phyloP scores from a whole-genome alignment of 2,329 filamentous ascomycete genomes.

The Exophiala alcalophila region DNA sequence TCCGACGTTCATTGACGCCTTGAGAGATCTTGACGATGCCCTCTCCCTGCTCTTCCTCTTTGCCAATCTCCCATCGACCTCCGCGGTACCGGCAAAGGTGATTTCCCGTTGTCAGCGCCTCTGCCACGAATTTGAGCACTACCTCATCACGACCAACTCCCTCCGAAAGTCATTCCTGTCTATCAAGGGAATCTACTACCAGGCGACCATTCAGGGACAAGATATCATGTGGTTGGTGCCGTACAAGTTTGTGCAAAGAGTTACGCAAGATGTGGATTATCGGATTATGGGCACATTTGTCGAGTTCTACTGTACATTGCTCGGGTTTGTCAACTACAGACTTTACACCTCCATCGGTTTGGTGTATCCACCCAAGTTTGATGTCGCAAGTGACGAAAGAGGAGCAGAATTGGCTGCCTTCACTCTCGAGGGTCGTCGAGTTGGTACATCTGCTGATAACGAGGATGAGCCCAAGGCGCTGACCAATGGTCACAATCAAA shows the following conservation, averaged over 20 bases:
- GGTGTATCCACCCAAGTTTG: constrained; percentile 94
- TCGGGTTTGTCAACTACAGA: constrained; percentile 94
- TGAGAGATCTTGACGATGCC: constrained; percentile 93
- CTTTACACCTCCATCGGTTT: constrained; percentile 88
- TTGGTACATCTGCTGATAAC: constrained; percentile 48
- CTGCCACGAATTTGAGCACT: constrained; percentile 95
- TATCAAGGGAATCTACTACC: constrained; percentile 99
- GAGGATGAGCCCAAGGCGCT: constrained; percentile 54
- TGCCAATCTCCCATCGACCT: constrained; percentile 88
- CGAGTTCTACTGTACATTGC: constrained; percentile 95
- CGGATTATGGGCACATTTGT: constrained; percentile 99
- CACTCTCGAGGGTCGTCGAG: constrained; percentile 74
- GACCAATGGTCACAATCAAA: constrained; percentile 47
- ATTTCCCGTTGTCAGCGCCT: constrained; percentile 91
- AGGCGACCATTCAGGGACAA: constrained; percentile 94
- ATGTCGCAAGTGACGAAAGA: constrained; percentile 78
- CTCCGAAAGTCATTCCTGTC: constrained; percentile 94
- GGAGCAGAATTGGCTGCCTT: constrained; percentile 89
- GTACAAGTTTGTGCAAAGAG: constrained; percentile 94
- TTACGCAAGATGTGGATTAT: constrained; percentile 93
- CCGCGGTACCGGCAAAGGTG: constrained; percentile 88
- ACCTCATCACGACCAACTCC: constrained; percentile 86
- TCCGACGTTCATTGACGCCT: constrained; percentile 89
- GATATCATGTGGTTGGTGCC: constrained; percentile 96
- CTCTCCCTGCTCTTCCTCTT: constrained; percentile 97